These are phyloP conservation scores for Microdochium nivale DNA, from an alignment of 2,329 filamentous ascomycete species.

Conservation along the genomic window DNA sequence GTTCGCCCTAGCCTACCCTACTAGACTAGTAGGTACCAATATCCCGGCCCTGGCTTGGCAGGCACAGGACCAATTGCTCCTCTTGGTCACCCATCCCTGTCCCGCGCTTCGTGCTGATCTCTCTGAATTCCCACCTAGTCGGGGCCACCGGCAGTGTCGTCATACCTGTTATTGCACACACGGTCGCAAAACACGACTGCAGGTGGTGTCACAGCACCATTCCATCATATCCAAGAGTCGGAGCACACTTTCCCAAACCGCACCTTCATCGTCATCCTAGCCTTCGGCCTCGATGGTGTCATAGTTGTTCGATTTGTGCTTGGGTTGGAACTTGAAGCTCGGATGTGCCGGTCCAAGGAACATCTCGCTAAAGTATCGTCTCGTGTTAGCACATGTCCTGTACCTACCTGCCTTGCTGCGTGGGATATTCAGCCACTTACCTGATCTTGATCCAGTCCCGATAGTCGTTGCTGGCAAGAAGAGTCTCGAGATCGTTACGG, in stretches of 20 bases:
- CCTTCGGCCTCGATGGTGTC: conserved; percentile 67
- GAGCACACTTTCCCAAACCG: not conserved
- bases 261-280: conserved; percentile 17
- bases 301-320: conserved; percentile 93
- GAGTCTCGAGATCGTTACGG: conserved; percentile 85
- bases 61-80: conserved; percentile 1
- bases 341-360: conserved; percentile 86
- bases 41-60: not conserved
- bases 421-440: conserved; percentile 40
- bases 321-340: conserved; percentile 90
- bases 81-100: not conserved
- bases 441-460: conserved; percentile 98
- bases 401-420: not conserved
- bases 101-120: not conserved
- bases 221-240: too few relatives aligned
- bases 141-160: too few relatives aligned
- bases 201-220: too few relatives aligned
- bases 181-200: too few relatives aligned
- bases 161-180: too few relatives aligned
- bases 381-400: not conserved
- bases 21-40: too few relatives aligned
- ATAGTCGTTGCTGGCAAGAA: conserved; percentile 84
- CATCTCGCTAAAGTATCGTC: conserved; percentile 65
- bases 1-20: too few relatives aligned
- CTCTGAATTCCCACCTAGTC: not conserved